Evolutionary conservation across 2,329 filamentous ascomycete species (phyloP), one percentile per base, ranked within the genome.

Genomic region (Bertia moriformis): DNA sequence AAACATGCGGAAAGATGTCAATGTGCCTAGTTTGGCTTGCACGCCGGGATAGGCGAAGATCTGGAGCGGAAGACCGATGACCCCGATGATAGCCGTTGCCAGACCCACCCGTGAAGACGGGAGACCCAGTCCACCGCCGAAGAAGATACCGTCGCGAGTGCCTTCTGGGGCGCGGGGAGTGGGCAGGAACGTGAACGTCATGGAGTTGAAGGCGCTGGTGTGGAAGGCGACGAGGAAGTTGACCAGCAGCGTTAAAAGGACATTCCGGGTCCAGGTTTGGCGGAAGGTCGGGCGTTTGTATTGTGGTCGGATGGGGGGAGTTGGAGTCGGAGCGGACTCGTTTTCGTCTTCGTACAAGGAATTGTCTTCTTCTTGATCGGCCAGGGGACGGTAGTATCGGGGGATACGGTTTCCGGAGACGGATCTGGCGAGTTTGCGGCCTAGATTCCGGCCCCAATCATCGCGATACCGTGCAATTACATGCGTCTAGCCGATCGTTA

Each of bases 111-210:
- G 70, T 1, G 71, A 67, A 0, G 83, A 77, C 1, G 73, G 71
- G 39, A 91, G 68, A n/a, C 82, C 82, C 0, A 91, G 65, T 2
- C 85, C 85, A 19, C 84, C 83, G 1, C 77, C 75, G 51, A 87
- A 87, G 49, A 81, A 73, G 32, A 35, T 10, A 15, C 32, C 32
- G 12, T 10, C 7, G 7, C 32, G 32, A 18, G 32, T 12, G 17
- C 15, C 15, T 15, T 35, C 32, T 0, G 75, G 67, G 41, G 70
- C 56, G 44, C 55, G 46, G 0, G 80, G 78, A 0, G 80, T 82
- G 1, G 83, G 84, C 36, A 88, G 66, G 55, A 88, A 87, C 38
- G 85, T 67, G 43, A 83, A 83, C 63, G 78, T 84, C 35, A 88
- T 69, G 2, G 79, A 72, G 51, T 83, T 81, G 62, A 86, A 88